These are phyloP conservation scores for Boletus huronensis DNA, from an alignment of 768 basidiomycete species.

Conservation along the genomic window DNA sequence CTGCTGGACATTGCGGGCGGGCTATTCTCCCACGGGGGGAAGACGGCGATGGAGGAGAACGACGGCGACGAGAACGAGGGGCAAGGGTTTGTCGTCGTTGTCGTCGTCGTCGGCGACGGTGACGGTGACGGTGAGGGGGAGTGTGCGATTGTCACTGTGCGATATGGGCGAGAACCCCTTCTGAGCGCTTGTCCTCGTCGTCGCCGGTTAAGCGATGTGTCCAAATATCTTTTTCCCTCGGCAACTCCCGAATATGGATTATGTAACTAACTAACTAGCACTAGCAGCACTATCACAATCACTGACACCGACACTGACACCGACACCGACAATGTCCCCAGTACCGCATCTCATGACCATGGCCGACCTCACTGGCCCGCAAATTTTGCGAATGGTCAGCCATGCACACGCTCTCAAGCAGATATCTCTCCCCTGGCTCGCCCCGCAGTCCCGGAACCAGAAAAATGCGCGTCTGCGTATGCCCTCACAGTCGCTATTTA, in stretches of 20 bases:
- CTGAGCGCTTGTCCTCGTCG: slow-evolving; percentile 6
- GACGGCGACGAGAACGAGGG: neutral
- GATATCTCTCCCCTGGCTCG: slow-evolving; percentile 62
- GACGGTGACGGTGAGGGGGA: neutral
- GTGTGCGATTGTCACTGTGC: neutral
- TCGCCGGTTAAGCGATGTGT: neutral
- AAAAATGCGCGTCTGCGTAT: slow-evolving; percentile 43
- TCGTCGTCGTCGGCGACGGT: slow-evolving; percentile 8
- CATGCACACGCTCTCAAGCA: slow-evolving; percentile 67
- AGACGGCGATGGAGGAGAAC: neutral
- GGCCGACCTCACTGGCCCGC: slow-evolving; percentile 77
- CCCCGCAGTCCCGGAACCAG: slow-evolving; percentile 40
- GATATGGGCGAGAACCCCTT: slow-evolving; percentile 1
- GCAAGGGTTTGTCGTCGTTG: neutral
- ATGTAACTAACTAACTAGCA: no score
- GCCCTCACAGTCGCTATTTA: slow-evolving; percentile 72
- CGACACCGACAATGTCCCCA: slow-evolving; percentile 17
- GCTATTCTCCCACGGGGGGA: slow-evolving; percentile 8
- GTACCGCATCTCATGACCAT: slow-evolving; percentile 81
- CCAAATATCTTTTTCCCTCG: neutral
- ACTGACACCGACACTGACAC: no score
- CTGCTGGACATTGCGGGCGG: slow-evolving; percentile 22
- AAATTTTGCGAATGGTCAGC: slow-evolving; percentile 63
- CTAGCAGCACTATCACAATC: no score
- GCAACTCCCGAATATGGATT: slow-evolving; percentile 7